phyloP scores from a whole-genome alignment of 306 rosid species.

The Prunus mira region DNA sequence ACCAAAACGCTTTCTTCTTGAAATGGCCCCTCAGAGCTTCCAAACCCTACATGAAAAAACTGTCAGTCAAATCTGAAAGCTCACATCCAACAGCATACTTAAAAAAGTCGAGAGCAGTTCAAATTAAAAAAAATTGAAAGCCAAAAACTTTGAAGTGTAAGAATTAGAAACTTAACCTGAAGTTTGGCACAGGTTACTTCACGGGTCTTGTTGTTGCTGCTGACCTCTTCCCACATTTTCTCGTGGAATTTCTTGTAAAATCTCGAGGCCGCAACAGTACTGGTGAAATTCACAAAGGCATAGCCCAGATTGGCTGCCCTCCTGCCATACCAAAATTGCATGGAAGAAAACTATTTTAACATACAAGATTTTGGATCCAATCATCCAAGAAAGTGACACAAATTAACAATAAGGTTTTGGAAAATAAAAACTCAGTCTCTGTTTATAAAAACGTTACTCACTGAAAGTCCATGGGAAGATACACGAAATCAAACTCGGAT shows the following conservation, averaged over 20 bases:
- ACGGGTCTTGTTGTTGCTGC: not conserved
- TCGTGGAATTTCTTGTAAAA: not conserved
- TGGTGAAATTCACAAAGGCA: constrained; percentile 7
- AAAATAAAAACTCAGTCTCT: not conserved
- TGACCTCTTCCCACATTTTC: not conserved
- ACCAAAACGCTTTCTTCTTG: not conserved
- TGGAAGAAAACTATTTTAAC: not conserved
- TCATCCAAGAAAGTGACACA: not conserved
- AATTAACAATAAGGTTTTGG: not conserved
- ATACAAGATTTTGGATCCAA: not conserved
- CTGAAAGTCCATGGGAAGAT: constrained; percentile 31
- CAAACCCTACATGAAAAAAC: not conserved
- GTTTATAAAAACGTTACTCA: not conserved
- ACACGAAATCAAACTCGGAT: constrained; percentile 24
- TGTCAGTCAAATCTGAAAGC: not conserved
- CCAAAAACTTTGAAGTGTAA: not conserved
- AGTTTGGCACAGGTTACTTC: not conserved
- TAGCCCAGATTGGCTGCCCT: not conserved
- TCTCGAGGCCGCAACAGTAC: not conserved
- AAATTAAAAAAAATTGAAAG: not conserved
- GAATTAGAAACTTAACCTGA: not conserved
- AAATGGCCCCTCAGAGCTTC: not conserved
- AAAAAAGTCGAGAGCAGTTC: no score
- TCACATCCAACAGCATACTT: not conserved
- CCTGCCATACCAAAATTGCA: not conserved